A percentile compares a stretch with the other conserved stretches of the same genome.
phyloP scores from a whole-genome alignment of 192 early-diverging fungal species.

The Fimicolochytrium jonesii region DNA sequence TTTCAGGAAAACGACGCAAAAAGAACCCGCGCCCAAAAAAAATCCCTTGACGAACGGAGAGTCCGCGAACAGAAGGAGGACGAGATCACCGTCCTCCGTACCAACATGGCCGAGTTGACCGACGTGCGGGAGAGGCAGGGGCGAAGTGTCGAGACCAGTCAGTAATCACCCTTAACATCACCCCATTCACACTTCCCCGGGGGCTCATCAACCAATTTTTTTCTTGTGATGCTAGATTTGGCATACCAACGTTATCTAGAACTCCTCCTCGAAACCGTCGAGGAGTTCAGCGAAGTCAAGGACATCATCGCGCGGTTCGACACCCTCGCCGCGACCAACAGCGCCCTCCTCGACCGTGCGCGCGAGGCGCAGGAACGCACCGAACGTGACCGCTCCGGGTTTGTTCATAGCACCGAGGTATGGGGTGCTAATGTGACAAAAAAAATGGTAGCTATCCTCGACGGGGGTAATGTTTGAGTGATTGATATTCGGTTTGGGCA shows the following conservation, averaged over 20 bases:
- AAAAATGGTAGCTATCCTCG: too few relatives aligned
- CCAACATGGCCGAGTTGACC: conserved; percentile 21
- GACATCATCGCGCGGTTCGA: conserved; percentile 60
- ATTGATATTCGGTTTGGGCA: too few relatives aligned
- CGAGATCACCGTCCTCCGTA: conserved; percentile 44
- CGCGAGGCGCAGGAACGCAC: conserved; percentile 55
- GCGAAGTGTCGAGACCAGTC: conserved; percentile 43
- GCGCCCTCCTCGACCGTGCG: conserved; percentile 52
- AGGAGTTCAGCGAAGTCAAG: conserved; percentile 61
- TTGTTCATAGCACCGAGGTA: conserved; percentile 49
- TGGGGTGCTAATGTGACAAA: background rate
- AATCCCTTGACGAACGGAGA: conserved; percentile 55
- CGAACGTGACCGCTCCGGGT: conserved; percentile 43
- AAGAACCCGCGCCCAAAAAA: conserved; percentile 55
- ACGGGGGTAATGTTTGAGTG: too few relatives aligned
- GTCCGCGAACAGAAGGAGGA: conserved; percentile 50
- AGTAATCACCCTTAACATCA: background rate
- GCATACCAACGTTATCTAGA: conserved; percentile 54
- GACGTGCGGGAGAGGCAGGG: conserved; percentile 37
- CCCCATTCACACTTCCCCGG: background rate
- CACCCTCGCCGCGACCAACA: conserved; percentile 59
- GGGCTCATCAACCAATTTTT: background rate
- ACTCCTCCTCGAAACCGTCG: conserved; percentile 46
- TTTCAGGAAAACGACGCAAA: conserved; percentile 65
- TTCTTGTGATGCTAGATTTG: conserved; percentile 39